These are phyloP conservation scores for Chalciporus chontae DNA, from an alignment of 768 basidiomycete genomes.

Conservation along the genomic window DNA sequence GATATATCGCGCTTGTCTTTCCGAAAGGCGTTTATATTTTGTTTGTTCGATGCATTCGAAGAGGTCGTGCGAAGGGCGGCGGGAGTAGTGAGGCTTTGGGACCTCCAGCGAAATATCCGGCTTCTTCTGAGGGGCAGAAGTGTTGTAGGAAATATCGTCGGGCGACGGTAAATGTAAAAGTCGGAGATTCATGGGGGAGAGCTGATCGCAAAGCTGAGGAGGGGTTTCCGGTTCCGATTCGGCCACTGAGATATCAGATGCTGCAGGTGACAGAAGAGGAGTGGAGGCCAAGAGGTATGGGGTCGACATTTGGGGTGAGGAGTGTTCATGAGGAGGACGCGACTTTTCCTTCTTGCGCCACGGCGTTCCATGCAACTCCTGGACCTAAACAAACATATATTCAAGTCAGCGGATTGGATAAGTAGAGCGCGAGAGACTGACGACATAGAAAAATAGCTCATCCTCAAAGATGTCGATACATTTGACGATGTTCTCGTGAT, in stretches of 20 bases:
- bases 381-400: conserved; percentile 50
- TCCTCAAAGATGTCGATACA: conserved; percentile 88
- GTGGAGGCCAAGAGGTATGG: conserved; percentile 34
- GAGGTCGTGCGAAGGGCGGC: conserved; percentile 84
- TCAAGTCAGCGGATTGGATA: conserved; percentile 1
- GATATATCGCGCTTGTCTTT: conserved; percentile 75
- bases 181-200: conserved; percentile 20
- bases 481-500: conserved; percentile 79
- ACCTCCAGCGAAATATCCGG: conserved; percentile 8
- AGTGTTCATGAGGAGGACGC: conserved; percentile 17
- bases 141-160: conserved; percentile 7
- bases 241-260: conserved; percentile 43
- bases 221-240: conserved; percentile 46
- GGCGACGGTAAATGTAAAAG: conserved; percentile 11
- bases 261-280: conserved; percentile 57
- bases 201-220: conserved; percentile 27
- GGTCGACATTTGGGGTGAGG: conserved; percentile 25
- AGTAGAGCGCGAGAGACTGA: conserved; percentile 36
- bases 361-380: conserved; percentile 90
- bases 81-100: conserved; percentile 46
- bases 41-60: conserved; percentile 95
- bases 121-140: conserved; percentile 11
- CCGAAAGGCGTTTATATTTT: conserved; percentile 72
- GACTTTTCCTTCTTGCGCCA: conserved; percentile 58
- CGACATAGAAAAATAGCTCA: conserved; percentile 79